Conservation (phyloP, 2,329 filamentous ascomycete species). For the Lanzia echinophila region DNA sequence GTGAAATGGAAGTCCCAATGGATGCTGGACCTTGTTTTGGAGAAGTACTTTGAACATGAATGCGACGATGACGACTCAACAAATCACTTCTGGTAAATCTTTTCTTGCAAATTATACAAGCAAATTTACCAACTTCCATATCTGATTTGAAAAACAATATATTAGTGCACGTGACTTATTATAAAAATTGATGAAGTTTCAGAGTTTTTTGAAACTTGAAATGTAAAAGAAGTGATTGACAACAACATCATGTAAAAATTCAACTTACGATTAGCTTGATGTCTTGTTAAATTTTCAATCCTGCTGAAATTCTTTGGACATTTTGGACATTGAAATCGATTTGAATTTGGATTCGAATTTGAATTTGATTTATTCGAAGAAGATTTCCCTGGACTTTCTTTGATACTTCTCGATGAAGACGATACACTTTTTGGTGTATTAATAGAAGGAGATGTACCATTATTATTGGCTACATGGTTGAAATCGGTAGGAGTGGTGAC, state of each 20-base stretch:
- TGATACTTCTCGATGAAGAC: background rate
- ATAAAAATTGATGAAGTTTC: too few species aligned
- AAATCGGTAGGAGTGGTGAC: too few species aligned
- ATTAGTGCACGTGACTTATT: conserved; percentile 5
- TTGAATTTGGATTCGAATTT: conserved; percentile 3
- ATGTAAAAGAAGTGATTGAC: background rate
- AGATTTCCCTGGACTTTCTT: background rate
- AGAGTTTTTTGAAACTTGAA: background rate
- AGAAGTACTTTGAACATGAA: conserved; percentile 15
- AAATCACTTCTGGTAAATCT: conserved; percentile 28
- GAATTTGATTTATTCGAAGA: conserved; percentile 2
- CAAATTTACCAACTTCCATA: conserved; percentile 27
- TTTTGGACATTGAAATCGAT: conserved; percentile 24
- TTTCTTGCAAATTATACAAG: conserved; percentile 24
- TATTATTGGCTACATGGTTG: background rate
- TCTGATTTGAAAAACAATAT: conserved; percentile 12
- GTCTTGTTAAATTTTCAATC: conserved; percentile 28
- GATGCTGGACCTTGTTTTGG: conserved; percentile 4
- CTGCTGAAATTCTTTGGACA: conserved; percentile 29
- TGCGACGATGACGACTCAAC: conserved; percentile 26
- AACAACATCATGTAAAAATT: background rate
- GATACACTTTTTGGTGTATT: background rate
- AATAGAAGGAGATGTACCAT: background rate
- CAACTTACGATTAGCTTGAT: conserved; percentile 28
- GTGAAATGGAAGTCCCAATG: conserved; percentile 14